Base-by-base conservation (phyloP, 352 stramenopile species). In the Phytophthora macrochlamydospora region DNA sequence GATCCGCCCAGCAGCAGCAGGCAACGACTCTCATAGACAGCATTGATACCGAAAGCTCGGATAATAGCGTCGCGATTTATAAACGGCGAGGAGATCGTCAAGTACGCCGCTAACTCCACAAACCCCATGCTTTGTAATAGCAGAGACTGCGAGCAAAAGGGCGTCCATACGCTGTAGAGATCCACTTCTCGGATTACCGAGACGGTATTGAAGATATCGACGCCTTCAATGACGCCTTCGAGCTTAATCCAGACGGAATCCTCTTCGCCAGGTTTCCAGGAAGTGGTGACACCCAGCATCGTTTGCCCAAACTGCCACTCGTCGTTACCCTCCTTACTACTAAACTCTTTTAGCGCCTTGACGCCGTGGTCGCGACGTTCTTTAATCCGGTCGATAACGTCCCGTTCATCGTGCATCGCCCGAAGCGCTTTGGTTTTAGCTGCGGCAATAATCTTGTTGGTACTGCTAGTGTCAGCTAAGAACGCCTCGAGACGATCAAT, bases 211-310 rank as follows among this genome's bases (percentile, higher is more conserved):
- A 95, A 93, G 13, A 93, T 82, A 56, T 95, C 85, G 24, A 92
- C 87, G 7, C 81, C 83, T 61, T 95, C 85, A 7, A 91, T 78
- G 9, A 89, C 64, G 5, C 85, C 85, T 52, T 95, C 85, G 2
- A 95, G 67, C 37, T 95, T 95, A 46, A 95, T 77, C 85, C 87
- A 95, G 13, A 93, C 72, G 0, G 87, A 93, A 2, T 84, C 87
- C 32, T 92, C 74, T 0, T 81, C 72, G 6, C 83, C 87, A 3
- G 85, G 80, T 43, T 95, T 95, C 83, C 84, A 95, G 30, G 89
- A 81, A 0, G 87, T 95, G 2, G 85, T 90, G 0, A 95, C 82
- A 1, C 85, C 87, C 57, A 92, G 79, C 67, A 91, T 88, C 18
- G 73, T 84, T 49, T 95, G 87, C 0, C 75, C 87, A 63, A 93